Base-by-base conservation (phyloP, 2,329 filamentous ascomycete genomes). In the Metarhizium album region DNA sequence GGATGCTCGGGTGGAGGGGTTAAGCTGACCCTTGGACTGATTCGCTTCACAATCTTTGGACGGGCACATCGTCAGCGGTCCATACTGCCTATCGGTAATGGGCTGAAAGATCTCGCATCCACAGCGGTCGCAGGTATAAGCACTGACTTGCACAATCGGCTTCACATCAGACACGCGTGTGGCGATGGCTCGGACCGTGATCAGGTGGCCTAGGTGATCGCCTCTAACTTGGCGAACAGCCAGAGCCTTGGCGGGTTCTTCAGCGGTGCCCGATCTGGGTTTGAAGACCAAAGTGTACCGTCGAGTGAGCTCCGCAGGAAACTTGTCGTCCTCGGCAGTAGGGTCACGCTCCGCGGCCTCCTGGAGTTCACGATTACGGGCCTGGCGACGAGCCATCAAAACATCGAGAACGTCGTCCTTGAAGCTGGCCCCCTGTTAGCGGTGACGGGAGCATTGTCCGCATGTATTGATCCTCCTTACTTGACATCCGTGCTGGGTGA, bases 31-130 rank as follows among this genome's bases (percentile, higher is more conserved):
- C 68, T 93, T 95, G 59, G 88, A 82, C 67, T 95, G 90, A 68
- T 96, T 97, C 54, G 79, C 77, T 65, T 85, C 82, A 74, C 93
- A 98, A 59, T 95, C 89, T n/a, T 83, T 72, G 1, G 93, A 97
- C 13, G 90, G 85, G 66, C 93, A 98, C 64, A 89, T 81, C 1
- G 84, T 80, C 55, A 98, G 74, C 2, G 93, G 93, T 2, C 87
- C 85, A 63, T 90, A 98, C 59, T 94, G 87, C 69, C 90, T 96
- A 51, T 90, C 86, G 52, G 82, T 88, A 60, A 98, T 80, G 3
- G 94, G 91, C 70, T 98, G 93, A 77, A 97, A 98, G 62, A 98
- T 91, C 70, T 98, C 93, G 65, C 86, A 90, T 52, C 93, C 93
- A 63, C 93, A 98, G 54, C 89, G 84, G 68, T 98, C 93, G 70